A percentile compares a stretch with the other conserved stretches of the same genome.
Conservation (phyloP, 108 stramenopile genomes). For the Cyclotella cryptica region DNA sequence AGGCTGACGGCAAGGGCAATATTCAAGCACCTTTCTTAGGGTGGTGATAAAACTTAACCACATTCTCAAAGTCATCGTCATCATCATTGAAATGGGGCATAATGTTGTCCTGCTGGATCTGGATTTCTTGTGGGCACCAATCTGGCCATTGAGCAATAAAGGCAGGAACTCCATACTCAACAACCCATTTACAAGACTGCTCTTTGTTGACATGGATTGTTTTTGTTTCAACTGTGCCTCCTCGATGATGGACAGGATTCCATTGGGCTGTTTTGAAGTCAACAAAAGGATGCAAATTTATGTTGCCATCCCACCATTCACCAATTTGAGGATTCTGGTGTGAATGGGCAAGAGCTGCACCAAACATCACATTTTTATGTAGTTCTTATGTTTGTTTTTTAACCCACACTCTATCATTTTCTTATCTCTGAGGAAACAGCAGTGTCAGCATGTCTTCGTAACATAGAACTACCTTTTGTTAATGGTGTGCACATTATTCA, state of each 20-base stretch:
- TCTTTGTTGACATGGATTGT: not conserved
- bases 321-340: constrained; percentile 6
- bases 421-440: no score
- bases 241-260: not conserved
- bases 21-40: not conserved
- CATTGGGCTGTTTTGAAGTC: not conserved
- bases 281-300: constrained; percentile 1
- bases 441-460: not conserved
- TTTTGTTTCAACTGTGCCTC: constrained; percentile 5
- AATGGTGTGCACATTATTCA: constrained; percentile 15
- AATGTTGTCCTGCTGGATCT: constrained; percentile 25
- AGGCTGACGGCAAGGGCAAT: constrained; percentile 21
- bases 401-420: not conserved
- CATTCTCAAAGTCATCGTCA: not conserved
- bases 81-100: constrained; percentile 2
- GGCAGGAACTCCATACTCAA: not conserved
- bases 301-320: constrained; percentile 31
- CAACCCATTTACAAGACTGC: not conserved
- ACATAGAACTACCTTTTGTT: constrained; percentile 29
- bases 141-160: no score
- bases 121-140: constrained; percentile 13
- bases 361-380: no score
- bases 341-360: constrained; percentile 13
- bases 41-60: not conserved
- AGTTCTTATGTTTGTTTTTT: constrained; percentile 18